phyloP scores from a whole-genome alignment of 1,284 basidiomycete species.

The Puccinia coronata region DNA sequence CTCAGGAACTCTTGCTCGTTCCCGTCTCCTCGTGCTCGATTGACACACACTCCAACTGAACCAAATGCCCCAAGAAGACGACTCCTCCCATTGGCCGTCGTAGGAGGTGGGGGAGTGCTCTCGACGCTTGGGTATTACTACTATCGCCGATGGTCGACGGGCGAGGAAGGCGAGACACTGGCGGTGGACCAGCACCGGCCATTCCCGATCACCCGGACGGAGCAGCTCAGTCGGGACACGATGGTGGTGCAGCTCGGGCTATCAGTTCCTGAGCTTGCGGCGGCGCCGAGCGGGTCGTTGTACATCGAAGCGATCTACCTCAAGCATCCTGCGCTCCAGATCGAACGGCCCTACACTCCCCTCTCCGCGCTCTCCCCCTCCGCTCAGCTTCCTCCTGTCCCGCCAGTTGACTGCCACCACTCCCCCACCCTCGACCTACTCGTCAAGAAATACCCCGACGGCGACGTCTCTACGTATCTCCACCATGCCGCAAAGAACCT shows the following conservation, averaged over 20 bases:
- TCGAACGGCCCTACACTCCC: slow-evolving; percentile 47
- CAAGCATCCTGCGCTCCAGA: slow-evolving; percentile 45
- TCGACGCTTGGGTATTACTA: background rate
- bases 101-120: no score
- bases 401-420: no score
- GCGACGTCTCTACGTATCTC: slow-evolving; percentile 22
- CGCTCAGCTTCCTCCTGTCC: background rate
- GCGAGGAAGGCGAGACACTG: background rate
- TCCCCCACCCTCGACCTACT: slow-evolving; percentile 20
- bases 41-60: no score
- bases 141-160: background rate
- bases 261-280: background rate
- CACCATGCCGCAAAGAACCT: background rate
- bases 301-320: slow-evolving; percentile 34
- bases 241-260: background rate
- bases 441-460: slow-evolving; percentile 38
- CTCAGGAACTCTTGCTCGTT: no score
- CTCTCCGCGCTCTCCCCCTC: slow-evolving; percentile 8
- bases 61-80: no score
- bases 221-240: background rate
- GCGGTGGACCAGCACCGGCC: background rate
- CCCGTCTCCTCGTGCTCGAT: no score
- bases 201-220: background rate
- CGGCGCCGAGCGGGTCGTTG: background rate
- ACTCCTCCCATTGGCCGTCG: no score